Conservation (phyloP, 1,139 yeast genomes). For the Sugiyamaella xylanicola region DNA sequence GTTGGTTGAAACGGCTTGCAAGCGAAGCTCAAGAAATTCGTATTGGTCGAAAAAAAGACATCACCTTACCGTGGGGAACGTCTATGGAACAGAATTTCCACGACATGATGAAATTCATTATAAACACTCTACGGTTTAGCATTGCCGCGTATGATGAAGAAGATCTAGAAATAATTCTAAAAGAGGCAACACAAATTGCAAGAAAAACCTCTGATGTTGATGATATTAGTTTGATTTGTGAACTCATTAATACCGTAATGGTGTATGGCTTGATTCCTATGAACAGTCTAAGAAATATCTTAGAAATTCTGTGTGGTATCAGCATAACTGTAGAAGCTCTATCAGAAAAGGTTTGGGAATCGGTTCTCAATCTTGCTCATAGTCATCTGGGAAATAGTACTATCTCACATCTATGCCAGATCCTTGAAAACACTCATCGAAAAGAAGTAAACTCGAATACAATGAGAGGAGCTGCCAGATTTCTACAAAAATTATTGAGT, state of each 20-base stretch:
- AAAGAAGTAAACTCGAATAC: constrained; percentile 45
- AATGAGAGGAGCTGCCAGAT: constrained; percentile 53
- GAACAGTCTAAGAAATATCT: constrained; percentile 43
- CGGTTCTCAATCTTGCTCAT: constrained; percentile 43
- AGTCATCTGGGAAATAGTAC: constrained; percentile 45
- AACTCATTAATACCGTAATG: constrained; percentile 51
- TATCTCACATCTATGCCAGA: constrained; percentile 44
- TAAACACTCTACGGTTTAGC: constrained; percentile 54
- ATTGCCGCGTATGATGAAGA: constrained; percentile 50
- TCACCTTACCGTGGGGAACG: constrained; percentile 38
- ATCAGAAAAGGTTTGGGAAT: constrained; percentile 47
- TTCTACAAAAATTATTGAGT: constrained; percentile 35
- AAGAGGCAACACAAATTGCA: constrained; percentile 47
- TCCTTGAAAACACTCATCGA: constrained; percentile 41
- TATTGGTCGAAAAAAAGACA: constrained; percentile 36
- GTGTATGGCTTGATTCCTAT: constrained; percentile 54
- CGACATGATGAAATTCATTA: constrained; percentile 46
- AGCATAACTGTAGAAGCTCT: constrained; percentile 46
- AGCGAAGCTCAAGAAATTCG: constrained; percentile 39
- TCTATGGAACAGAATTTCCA: constrained; percentile 40
- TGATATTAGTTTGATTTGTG: constrained; percentile 50
- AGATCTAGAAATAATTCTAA: constrained; percentile 45
- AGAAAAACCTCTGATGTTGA: constrained; percentile 47
- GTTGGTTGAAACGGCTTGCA: constrained; percentile 44
- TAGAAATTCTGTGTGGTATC: constrained; percentile 56